Evolutionary conservation across 129 eudicot genomes (phyloP), one percentile per base, ranked within the genome.

Genomic region (Gnaphalium uliginosum): DNA sequence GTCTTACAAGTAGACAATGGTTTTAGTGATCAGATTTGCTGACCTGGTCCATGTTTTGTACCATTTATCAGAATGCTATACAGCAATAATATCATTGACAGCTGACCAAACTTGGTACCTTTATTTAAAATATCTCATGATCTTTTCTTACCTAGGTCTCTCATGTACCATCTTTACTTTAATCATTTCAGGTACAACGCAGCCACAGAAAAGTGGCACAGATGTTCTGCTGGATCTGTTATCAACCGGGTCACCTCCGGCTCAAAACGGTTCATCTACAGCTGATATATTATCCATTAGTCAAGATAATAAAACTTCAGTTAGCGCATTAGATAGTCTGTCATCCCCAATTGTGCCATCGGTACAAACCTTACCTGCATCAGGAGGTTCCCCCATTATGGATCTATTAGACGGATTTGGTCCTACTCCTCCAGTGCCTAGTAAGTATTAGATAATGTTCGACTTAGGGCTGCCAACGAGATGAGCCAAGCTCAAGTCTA

Each of bases 191-290:
- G 98, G 91, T 76, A 57, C 84, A 67, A 83, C 67, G 64, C 97
- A 88, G 82, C 54, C 84, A 73, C 95, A 88, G 69, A 90, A 86
- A 83, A 86, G 81, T 76, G 91, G 97, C 59, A 82, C 88, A 4
- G 93, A 93, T 81, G 96, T 74, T 66, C 80, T 93, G 60, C 77
- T 93, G 81, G 98, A 93, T 88, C 89, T 93, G 59, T 79, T 93
- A 72, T 93, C 97, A 79, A 83, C 87, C 22, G 98, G 97, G 71
- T 76, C 88, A 39, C 78, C 97, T 62, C 82, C 88, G 6, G 79
- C 88, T 69, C 87, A 85, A 73, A 87, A 82, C 53, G 86, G 82
- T 37, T 58, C 86, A 50, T 76, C 91, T 56, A 72, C 84, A 57
- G 80, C 76, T 73, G 93, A 88, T 69, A 82, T 86, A 64, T 79